Percentiles rank a stretch among this genome's conserved stretches.
phyloP scores from a whole-genome alignment of 2,329 filamentous ascomycete species.

The Endocalyx cinctus region DNA sequence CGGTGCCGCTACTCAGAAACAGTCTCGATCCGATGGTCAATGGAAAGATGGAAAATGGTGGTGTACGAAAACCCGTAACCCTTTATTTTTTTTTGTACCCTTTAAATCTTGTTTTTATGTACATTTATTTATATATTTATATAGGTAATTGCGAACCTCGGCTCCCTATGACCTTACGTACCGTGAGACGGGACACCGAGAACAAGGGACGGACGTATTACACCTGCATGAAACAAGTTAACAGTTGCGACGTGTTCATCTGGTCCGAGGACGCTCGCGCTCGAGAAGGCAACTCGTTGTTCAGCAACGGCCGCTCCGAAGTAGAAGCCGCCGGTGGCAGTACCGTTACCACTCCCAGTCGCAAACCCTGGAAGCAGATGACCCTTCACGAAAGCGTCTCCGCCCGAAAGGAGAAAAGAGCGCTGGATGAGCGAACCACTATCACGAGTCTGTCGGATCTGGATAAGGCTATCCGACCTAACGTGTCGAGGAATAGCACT shows the following conservation, averaged over 20 bases:
- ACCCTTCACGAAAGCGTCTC: constrained; percentile 23
- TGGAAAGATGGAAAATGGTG: no score
- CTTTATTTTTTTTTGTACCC: no score
- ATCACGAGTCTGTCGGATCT: constrained; percentile 13
- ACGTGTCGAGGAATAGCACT: no score
- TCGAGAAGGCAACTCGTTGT: constrained; percentile 39
- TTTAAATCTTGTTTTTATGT: no score
- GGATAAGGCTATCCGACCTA: constrained; percentile 1
- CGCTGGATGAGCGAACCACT: constrained; percentile 10
- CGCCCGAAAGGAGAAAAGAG: constrained; percentile 16
- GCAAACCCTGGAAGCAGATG: constrained; percentile 18
- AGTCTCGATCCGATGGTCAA: no score
- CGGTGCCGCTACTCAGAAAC: no score
- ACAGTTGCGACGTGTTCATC: constrained; percentile 52
- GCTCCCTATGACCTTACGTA: constrained; percentile 43
- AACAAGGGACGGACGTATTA: constrained; percentile 52
- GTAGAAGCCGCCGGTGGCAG: no score
- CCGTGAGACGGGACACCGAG: constrained; percentile 42
- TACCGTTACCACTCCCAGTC: constrained; percentile 6
- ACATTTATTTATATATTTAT: no score
- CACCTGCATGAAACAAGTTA: constrained; percentile 38
- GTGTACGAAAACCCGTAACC: no score
- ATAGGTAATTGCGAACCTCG: constrained; percentile 47
- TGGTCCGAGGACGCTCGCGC: constrained; percentile 49
- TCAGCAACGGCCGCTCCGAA: constrained; percentile 43